Percentiles rank a stretch among this genome's conserved stretches.
phyloP scores from a whole-genome alignment of 2,329 filamentous ascomycete genomes.

The Penicillium nordicum region DNA sequence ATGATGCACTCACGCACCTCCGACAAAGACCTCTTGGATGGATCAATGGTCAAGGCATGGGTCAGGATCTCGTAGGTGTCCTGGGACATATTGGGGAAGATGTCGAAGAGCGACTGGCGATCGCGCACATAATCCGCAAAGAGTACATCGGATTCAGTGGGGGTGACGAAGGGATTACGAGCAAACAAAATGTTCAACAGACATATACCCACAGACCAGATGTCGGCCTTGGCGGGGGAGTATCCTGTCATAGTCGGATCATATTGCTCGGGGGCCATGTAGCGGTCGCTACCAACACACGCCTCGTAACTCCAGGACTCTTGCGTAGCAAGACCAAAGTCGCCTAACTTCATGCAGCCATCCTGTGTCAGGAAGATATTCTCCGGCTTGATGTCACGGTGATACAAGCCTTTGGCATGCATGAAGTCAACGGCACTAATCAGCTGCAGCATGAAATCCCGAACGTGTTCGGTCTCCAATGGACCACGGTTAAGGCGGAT shows the following conservation, averaged over 20 bases:
- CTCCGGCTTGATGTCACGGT: slow-evolving; percentile 98
- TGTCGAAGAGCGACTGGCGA: slow-evolving; percentile 93
- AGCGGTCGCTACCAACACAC: slow-evolving; percentile 93
- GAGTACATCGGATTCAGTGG: slow-evolving; percentile 83
- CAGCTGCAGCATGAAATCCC: slow-evolving; percentile 94
- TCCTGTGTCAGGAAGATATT: slow-evolving; percentile 92
- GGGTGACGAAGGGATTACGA: slow-evolving; percentile 90
- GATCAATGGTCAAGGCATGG: slow-evolving; percentile 87
- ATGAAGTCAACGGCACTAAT: slow-evolving; percentile 86
- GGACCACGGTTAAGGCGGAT: slow-evolving; percentile 87
- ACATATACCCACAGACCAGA: slow-evolving; percentile 97
- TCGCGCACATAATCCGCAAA: slow-evolving; percentile 92
- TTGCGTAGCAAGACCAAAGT: slow-evolving; percentile 89
- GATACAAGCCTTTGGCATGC: slow-evolving; percentile 86
- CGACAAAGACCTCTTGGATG: slow-evolving; percentile 76
- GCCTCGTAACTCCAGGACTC: slow-evolving; percentile 89
- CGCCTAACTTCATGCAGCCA: slow-evolving; percentile 91
- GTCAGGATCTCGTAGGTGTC: slow-evolving; percentile 94
- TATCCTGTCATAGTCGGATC: slow-evolving; percentile 85
- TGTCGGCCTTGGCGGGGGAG: slow-evolving; percentile 86
- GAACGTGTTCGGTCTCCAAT: slow-evolving; percentile 91
- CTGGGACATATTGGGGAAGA: slow-evolving; percentile 97
- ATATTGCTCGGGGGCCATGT: slow-evolving; percentile 98
- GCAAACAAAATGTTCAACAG: slow-evolving; percentile 95
- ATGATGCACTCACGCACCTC: slow-evolving; percentile 74